A percentile compares a stretch with the other conserved stretches of the same genome.
Conservation (phyloP, 495 filamentous ascomycete species). For the Aspergillus incahuasiensis region DNA sequence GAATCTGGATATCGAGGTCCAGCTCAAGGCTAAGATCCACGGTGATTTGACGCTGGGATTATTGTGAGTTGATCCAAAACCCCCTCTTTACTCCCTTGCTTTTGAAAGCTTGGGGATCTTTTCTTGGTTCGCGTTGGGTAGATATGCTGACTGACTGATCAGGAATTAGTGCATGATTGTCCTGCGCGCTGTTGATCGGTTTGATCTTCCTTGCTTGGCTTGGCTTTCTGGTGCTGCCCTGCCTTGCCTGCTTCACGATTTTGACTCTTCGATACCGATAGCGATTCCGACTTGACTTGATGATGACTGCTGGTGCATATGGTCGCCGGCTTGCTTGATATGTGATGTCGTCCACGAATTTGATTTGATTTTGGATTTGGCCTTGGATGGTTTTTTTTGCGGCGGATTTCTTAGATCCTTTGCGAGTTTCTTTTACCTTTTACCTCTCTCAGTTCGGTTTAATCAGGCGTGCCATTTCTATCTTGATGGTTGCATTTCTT, state of each 20-base stretch:
- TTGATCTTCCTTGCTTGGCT: background rate
- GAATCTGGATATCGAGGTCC: slow-evolving; percentile 84
- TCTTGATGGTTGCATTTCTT: slow-evolving; percentile 12
- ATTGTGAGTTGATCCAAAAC: slow-evolving; percentile 68
- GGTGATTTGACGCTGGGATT: slow-evolving; percentile 83
- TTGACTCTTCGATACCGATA: background rate
- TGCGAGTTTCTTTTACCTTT: background rate
- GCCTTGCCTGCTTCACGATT: background rate
- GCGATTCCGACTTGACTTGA: background rate
- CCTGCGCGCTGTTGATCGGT: background rate
- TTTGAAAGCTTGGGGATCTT: background rate
- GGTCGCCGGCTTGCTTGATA: background rate
- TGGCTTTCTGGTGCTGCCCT: too few species aligned
- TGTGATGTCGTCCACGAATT: slow-evolving; percentile 7
- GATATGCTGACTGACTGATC: slow-evolving; percentile 6
- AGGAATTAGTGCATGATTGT: slow-evolving; percentile 9
- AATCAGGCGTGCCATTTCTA: slow-evolving; percentile 8
- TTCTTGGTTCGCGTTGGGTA: background rate
- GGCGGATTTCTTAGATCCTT: background rate
- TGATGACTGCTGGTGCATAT: slow-evolving; percentile 1
- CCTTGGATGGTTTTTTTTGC: background rate
- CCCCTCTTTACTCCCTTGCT: too few species aligned
- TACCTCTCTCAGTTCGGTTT: slow-evolving; percentile 8
- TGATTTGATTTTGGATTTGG: background rate
- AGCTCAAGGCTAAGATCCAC: slow-evolving; percentile 88